phyloP scores from a whole-genome alignment of 169 alveolate genomes.

The Cryptosporidium canis region DNA sequence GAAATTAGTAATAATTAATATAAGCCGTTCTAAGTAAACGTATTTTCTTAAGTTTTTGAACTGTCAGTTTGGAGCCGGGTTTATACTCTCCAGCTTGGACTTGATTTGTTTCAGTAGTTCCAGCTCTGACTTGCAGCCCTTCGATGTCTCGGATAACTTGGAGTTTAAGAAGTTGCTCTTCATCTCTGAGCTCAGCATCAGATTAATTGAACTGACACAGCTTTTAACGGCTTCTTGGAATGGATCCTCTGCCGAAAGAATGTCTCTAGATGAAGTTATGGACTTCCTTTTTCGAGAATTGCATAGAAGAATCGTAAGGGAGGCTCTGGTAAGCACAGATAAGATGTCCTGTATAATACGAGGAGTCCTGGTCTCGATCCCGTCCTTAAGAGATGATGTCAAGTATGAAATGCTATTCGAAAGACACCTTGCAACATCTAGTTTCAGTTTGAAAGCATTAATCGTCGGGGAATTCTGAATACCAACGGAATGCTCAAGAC shows the following conservation, averaged over 20 bases:
- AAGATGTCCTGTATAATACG: neutral
- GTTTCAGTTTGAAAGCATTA: neutral
- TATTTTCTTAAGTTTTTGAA: neutral
- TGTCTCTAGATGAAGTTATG: neutral
- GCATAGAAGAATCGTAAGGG: neutral
- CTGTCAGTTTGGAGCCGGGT: neutral
- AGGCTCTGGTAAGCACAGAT: constrained; percentile 7
- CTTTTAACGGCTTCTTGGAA: constrained; percentile 13
- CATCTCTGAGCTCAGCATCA: neutral
- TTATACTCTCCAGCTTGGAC: constrained; percentile 4
- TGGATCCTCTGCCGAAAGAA: constrained; percentile 22
- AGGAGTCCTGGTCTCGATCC: neutral
- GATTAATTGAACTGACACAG: neutral
- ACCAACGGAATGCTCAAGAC: neutral
- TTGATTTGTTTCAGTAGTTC: constrained; percentile 17
- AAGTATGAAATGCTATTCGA: constrained; percentile 26
- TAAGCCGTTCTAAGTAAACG: too few relatives aligned
- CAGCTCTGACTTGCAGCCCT: constrained; percentile 1
- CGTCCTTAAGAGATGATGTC: constrained; percentile 17
- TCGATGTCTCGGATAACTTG: constrained; percentile 1
- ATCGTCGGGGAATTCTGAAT: neutral
- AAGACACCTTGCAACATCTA: constrained; percentile 26
- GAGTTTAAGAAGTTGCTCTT: neutral
- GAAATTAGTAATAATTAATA: constrained; percentile 5
- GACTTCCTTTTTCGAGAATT: neutral